Base-by-base conservation (phyloP, 371 early-diverging fungal genomes). In the Chytridium lagenaria region DNA sequence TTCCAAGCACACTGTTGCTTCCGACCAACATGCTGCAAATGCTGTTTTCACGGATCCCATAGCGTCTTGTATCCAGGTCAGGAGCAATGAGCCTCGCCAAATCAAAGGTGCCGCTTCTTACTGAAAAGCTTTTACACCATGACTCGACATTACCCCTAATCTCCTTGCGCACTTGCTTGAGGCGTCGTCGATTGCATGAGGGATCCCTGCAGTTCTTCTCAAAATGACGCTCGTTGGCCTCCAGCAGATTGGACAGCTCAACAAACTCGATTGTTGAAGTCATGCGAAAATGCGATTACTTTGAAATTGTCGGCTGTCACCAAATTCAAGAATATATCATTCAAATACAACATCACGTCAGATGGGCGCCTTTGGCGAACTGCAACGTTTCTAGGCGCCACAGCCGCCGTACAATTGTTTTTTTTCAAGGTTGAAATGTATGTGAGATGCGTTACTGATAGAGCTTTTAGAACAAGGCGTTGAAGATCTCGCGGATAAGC, bases 41-140 rank as follows among this genome's bases (percentile, higher is more conserved):
- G 1, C 38, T 31, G 33, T 26, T 28, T 23, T 38, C 74, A 15
- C 50, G 16, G 28, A 73, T 38, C 19, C 50, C 38, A 50, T 37
- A 73, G 3, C 74, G 74, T 37, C 68, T 59, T 33, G 59, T 68
- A 26, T 73, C 74, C 16, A 68, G 63, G 10, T 70, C 33, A 36
- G 74, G 74, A 19, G 63, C 59, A 30, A 73, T 37, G 15, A 73
- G 69, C 0, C 74, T 68, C 12, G 49, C 61, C 10, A 69, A 10
- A 22, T 68, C 10, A 36, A 67, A n/a, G 37, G 31, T 51, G 22
- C n/a, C 1, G 37, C 57, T 50, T 16, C 10, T 67, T 50, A 49
- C 68, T 49, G 63, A 7, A 52, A 52, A 52, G n/a, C 23, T 5
- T 23, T 5, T 26, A 26, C 55, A 52, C 55, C 55, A 52, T 10